Base-by-base conservation (phyloP, 331 rosid genomes). In the Arachis monticola region DNA sequence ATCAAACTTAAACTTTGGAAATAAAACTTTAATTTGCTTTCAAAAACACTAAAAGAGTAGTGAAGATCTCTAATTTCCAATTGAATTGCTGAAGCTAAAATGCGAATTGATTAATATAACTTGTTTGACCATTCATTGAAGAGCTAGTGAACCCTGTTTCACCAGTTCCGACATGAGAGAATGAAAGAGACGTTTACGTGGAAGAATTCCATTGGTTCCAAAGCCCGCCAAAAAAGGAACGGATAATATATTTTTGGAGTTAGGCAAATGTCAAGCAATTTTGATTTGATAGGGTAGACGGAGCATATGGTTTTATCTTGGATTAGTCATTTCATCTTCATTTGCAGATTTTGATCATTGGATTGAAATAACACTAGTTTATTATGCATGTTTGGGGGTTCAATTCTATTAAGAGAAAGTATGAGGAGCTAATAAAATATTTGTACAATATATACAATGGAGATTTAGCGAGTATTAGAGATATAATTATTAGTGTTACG, bases 131-230 rank as follows among this genome's bases (percentile, higher is more conserved):
- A 13, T 12, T 45, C 27, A 51, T 57, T n/a, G 1, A 8, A 13
- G 5, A 17, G 1, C 22, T 17, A 17, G 77, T 67, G 79, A 88
- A 75, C 69, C 80, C 71, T 82, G 90, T 78, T 86, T 75, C 90
- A 72, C 60, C 51, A 38, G 78, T 71, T 69, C 86, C 84, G 73
- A 66, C 90, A 88, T 67, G 82, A 41, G 50, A 79, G 70, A 61
- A 72, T 63, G 64, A 53, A 5, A 10, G 38, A 6, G 48, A 44
- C 74, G 1, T 4, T 45, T 31, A 83, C 76, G 74, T 77, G 88
- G 77, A 61, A 14, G 2, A 17, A 2, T 10, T 1, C 10, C 52
- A 55, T 74, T 83, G 82, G 82, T 55, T n/a, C 1, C 64, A 31
- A 79, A 85, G 69, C 67, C 75, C 3, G 0, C 5, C 4, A 62